Percentiles rank a stretch among this genome's conserved stretches.
phyloP scores from a whole-genome alignment of 306 rosid genomes.

The Vigna angularis region DNA sequence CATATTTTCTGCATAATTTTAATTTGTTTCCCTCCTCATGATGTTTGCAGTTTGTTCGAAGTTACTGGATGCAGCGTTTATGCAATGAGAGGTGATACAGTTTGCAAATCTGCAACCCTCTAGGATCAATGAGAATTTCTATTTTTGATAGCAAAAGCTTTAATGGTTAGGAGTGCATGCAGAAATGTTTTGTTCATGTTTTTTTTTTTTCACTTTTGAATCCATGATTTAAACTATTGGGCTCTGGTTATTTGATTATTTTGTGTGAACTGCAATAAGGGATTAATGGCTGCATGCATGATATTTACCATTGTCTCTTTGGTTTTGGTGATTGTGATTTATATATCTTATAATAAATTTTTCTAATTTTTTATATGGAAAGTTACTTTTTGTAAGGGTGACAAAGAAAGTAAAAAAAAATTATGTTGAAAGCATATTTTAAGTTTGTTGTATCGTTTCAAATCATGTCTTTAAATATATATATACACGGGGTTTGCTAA shows the following conservation, averaged over 20 bases:
- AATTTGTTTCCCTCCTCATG: too few species aligned
- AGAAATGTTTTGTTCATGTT: neutral
- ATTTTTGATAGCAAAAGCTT: neutral
- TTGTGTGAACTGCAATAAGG: neutral
- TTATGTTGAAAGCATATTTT: too few species aligned
- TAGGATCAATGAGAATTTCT: neutral
- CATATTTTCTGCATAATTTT: too few species aligned
- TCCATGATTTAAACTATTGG: neutral
- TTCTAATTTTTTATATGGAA: too few species aligned
- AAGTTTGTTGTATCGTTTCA: too few species aligned
- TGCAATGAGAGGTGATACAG: neutral
- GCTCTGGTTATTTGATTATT: neutral
- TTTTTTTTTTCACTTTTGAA: neutral
- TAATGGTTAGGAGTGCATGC: slow-evolving; percentile 5
- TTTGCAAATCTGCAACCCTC: neutral
- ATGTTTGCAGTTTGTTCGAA: neutral
- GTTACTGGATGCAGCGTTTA: slow-evolving; percentile 43
- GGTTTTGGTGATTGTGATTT: too few species aligned
- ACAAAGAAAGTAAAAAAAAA: too few species aligned
- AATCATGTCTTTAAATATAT: too few species aligned
- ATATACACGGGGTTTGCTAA: too few species aligned
- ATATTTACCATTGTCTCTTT: neutral
- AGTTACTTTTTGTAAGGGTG: too few species aligned
- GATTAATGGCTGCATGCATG: slow-evolving; percentile 7
- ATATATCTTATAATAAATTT: too few species aligned